These are phyloP conservation scores for Calonectria henricotiae DNA, from an alignment of 2,329 filamentous ascomycete species.

Conservation along the genomic window DNA sequence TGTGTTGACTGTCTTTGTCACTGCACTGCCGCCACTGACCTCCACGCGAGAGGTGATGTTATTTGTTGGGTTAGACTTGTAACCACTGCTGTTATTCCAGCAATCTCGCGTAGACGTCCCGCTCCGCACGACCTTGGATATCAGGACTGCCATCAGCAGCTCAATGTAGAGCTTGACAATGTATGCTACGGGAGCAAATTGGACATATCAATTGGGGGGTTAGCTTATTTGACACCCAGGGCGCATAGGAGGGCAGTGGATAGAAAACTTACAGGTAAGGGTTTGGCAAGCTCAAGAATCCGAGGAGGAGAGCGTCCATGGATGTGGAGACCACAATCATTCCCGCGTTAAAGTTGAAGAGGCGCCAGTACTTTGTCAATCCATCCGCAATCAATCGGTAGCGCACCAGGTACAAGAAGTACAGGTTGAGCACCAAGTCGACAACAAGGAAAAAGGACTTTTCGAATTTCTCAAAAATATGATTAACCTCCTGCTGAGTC, in stretches of 20 bases:
- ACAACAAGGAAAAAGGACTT: slow-evolving; percentile 68
- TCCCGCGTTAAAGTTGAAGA: slow-evolving; percentile 66
- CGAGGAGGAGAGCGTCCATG: slow-evolving; percentile 61
- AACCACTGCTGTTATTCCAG: slow-evolving; percentile 34
- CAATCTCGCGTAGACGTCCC: slow-evolving; percentile 4
- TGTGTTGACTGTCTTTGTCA: slow-evolving; percentile 1
- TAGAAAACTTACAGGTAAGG: slow-evolving; percentile 37
- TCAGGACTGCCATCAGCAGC: slow-evolving; percentile 69
- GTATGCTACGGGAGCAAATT: slow-evolving; percentile 69
- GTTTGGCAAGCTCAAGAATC: slow-evolving; percentile 47
- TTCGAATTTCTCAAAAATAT: slow-evolving; percentile 49
- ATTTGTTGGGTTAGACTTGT: slow-evolving; percentile 38
- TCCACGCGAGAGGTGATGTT: slow-evolving; percentile 38
- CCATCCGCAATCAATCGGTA: slow-evolving; percentile 64
- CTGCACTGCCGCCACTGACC: slow-evolving; percentile 26
- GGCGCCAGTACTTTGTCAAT: slow-evolving; percentile 66
- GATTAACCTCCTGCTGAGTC: slow-evolving; percentile 38
- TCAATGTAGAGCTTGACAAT: slow-evolving; percentile 71
- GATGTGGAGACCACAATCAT: slow-evolving; percentile 66
- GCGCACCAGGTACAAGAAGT: slow-evolving; percentile 66
- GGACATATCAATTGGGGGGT: slow-evolving; percentile 56
- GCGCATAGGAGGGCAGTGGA: neutral
- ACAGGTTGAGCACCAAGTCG: slow-evolving; percentile 66
- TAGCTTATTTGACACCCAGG: slow-evolving; percentile 9
- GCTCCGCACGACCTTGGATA: slow-evolving; percentile 58